These are phyloP conservation scores for Cryptomeria japonica DNA, from an alignment of 75 land plant genomes.

Conservation along the genomic window DNA sequence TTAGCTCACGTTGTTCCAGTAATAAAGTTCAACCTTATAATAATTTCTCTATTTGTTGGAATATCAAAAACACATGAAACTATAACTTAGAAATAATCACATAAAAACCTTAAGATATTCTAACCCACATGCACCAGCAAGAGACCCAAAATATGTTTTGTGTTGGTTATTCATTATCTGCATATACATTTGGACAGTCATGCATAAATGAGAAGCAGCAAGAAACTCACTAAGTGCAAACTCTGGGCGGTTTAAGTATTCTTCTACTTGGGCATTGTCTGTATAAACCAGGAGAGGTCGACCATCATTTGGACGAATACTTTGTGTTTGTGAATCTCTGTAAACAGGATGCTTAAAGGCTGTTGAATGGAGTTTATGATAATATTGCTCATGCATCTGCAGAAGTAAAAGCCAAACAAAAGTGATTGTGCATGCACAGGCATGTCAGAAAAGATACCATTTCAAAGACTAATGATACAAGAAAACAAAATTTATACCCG, in stretches of 20 bases:
- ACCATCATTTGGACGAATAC: slow-evolving; percentile 43
- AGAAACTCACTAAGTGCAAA: slow-evolving; percentile 77
- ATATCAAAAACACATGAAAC: not conserved
- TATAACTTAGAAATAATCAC: not conserved
- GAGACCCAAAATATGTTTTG: not conserved
- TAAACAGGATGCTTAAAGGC: slow-evolving; percentile 1
- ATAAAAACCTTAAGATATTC: not conserved
- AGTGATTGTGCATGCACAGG: not conserved
- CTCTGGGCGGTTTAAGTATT: slow-evolving; percentile 74
- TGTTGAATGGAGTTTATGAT: slow-evolving; percentile 26
- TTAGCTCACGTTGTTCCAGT: not conserved
- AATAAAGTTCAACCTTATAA: not conserved
- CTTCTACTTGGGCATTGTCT: slow-evolving; percentile 80
- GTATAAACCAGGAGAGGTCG: slow-evolving; percentile 65
- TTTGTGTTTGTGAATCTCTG: slow-evolving; percentile 19
- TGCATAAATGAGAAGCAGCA: not conserved
- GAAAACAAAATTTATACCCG: slow-evolving; percentile 33
- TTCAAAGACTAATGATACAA: not conserved
- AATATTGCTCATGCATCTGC: slow-evolving; percentile 43
- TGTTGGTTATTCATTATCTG: not conserved
- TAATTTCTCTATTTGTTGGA: not conserved
- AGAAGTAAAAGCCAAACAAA: not conserved
- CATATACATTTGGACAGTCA: not conserved
- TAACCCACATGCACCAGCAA: not conserved
- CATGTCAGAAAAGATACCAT: not conserved